Evolutionary conservation across 768 basidiomycete species (phyloP).

Genomic region (Boletus sensibilis): DNA sequence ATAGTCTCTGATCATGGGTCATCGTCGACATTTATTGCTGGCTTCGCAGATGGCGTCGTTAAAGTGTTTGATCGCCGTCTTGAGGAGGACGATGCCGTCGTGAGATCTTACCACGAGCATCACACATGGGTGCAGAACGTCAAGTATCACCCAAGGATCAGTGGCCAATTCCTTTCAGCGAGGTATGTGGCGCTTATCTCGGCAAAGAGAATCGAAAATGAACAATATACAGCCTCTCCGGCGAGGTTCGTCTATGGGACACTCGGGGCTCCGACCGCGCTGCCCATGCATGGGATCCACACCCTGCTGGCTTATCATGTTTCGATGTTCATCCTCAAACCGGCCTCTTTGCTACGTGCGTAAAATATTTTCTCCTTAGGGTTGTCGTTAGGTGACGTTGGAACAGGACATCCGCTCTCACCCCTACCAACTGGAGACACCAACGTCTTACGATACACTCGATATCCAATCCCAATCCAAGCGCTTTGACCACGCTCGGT

Average conservation of each 20-base stretch:
- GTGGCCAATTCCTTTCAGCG: slow-evolving; percentile 77
- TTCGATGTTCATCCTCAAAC: slow-evolving; percentile 86
- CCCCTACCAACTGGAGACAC: slow-evolving; percentile 58
- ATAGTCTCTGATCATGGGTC: slow-evolving; percentile 76
- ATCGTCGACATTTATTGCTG: slow-evolving; percentile 79
- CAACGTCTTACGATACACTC: slow-evolving; percentile 65
- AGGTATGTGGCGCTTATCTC: slow-evolving; percentile 50
- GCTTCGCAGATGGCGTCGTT: slow-evolving; percentile 90
- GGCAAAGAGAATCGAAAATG: neutral
- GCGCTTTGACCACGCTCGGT: slow-evolving; percentile 41
- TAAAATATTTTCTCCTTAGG: slow-evolving; percentile 8
- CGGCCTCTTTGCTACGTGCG: slow-evolving; percentile 83
- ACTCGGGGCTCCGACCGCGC: slow-evolving; percentile 63
- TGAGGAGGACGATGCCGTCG: slow-evolving; percentile 77
- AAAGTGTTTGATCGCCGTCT: slow-evolving; percentile 91
- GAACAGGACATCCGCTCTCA: slow-evolving; percentile 58
- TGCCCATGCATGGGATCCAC: slow-evolving; percentile 59
- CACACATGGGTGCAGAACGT: slow-evolving; percentile 95
- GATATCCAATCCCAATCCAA: slow-evolving; percentile 37
- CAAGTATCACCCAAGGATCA: slow-evolving; percentile 71
- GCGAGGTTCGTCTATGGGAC: slow-evolving; percentile 92
- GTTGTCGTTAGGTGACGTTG: slow-evolving; percentile 5
- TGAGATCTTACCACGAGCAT: slow-evolving; percentile 67
- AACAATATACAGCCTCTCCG: slow-evolving; percentile 64
- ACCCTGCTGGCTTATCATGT: slow-evolving; percentile 71